Evolutionary conservation across 441 rosid species (phyloP), one percentile per base, ranked within the genome.

Genomic region (Euphorbia corollata): DNA sequence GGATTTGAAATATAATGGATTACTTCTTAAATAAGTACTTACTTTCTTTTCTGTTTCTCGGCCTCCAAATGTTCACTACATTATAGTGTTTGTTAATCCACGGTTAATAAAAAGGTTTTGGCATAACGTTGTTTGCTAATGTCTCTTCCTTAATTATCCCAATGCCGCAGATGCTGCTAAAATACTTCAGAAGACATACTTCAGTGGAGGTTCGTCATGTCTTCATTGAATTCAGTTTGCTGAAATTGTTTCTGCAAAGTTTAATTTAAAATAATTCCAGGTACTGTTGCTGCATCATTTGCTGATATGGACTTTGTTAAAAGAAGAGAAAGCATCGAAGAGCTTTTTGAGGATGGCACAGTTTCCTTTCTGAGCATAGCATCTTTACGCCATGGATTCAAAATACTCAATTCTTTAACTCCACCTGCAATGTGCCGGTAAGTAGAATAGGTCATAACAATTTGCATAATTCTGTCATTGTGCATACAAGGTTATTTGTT

Each of bases 261-360:
- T 77, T 68, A 67, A 55, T n/a, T 62, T 32, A 30, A 67, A 70
- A 56, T 61, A 56, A 66, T 74, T 75, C 61, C 88, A 93, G 99
- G 99, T 50, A 91, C 99, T 8, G 96, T 93, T 69, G 85, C 89
- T 72, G 93, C 96, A 39, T 77, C 96, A 60, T 86, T 89, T 82
- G 97, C 99, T 71, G 99, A 93, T 71, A 61, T 84, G 79, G 99
- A 93, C 80, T 93, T 93, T 80, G 93, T 93, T 59, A 93, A 80
- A 81, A 86, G 95, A 79, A 88, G 99, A 81, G 90, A 87, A 74
- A 80, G 72, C 69, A 75, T 87, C 72, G 97, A 93, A 68, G 98
- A 89, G 78, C 83, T 74, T 71, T 89, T 93, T 56, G 99, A 93
- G 84, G 97, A 93, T 79, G 99, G 99, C 38, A 87, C 96, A 65